These are phyloP conservation scores for Pezicula rhizophila DNA, from an alignment of 2,329 filamentous ascomycete genomes.

Conservation along the genomic window DNA sequence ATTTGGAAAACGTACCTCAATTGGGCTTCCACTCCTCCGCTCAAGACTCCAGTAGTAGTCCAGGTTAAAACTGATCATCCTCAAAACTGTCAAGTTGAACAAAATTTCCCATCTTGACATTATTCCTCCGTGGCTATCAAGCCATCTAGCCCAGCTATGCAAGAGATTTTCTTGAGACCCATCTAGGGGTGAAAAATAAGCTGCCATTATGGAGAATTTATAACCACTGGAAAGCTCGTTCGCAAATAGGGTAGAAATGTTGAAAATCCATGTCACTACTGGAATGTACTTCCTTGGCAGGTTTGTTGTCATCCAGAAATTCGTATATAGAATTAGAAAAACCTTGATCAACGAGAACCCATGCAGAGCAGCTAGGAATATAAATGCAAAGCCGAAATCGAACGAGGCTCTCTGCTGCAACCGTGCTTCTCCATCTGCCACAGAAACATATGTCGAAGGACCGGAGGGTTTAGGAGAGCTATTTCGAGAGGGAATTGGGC, in stretches of 20 bases:
- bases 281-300: slow-evolving; percentile 69
- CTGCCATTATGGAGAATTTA: slow-evolving; percentile 57
- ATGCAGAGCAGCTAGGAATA: slow-evolving; percentile 76
- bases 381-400: slow-evolving; percentile 72
- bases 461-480: slow-evolving; percentile 22
- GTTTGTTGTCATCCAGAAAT: slow-evolving; percentile 71
- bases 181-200: slow-evolving; percentile 35
- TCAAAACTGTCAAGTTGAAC: slow-evolving; percentile 91
- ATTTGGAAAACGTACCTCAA: slow-evolving; percentile 62
- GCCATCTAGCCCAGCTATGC: slow-evolving; percentile 53
- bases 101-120: slow-evolving; percentile 91
- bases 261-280: slow-evolving; percentile 80
- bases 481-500: slow-evolving; percentile 14
- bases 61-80: slow-evolving; percentile 92
- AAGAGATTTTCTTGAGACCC: slow-evolving; percentile 5
- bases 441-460: slow-evolving; percentile 34
- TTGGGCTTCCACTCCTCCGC: slow-evolving; percentile 52
- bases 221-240: slow-evolving; percentile 85
- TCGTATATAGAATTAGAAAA: slow-evolving; percentile 69
- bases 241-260: slow-evolving; percentile 76
- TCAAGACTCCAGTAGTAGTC: slow-evolving; percentile 92
- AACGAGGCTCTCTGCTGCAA: slow-evolving; percentile 70
- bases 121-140: slow-evolving; percentile 79
- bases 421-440: slow-evolving; percentile 44
- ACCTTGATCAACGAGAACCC: slow-evolving; percentile 83